Conservation (phyloP, 805 yeast genomes). For the Candida succiphila region DNA sequence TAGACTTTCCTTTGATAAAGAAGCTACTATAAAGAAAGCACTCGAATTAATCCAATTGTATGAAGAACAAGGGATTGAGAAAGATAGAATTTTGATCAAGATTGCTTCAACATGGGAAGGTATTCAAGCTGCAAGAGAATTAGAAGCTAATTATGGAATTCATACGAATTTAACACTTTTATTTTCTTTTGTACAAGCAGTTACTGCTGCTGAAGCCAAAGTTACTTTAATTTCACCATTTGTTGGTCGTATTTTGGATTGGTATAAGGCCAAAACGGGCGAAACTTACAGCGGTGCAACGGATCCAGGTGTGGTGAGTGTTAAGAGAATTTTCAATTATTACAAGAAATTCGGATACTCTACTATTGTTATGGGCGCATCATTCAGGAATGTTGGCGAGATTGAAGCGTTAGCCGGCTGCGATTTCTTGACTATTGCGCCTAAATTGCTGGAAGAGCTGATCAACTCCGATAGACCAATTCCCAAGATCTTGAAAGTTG, state of each 20-base stretch:
- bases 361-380: slow-evolving; percentile 95
- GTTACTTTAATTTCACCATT: slow-evolving; percentile 88
- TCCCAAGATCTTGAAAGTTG: slow-evolving; percentile 61
- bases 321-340: slow-evolving; percentile 74
- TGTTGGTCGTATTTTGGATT: slow-evolving; percentile 90
- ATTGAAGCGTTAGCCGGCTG: slow-evolving; percentile 87
- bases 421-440: slow-evolving; percentile 83
- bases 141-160: slow-evolving; percentile 72
- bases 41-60: slow-evolving; percentile 71
- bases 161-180: slow-evolving; percentile 83
- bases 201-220: slow-evolving; percentile 87
- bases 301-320: slow-evolving; percentile 87
- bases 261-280: slow-evolving; percentile 84
- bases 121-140: slow-evolving; percentile 85
- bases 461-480: slow-evolving; percentile 58
- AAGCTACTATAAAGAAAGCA: slow-evolving; percentile 81
- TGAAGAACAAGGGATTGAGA: slow-evolving; percentile 63
- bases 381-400: slow-evolving; percentile 86
- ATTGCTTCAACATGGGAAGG: slow-evolving; percentile 94
- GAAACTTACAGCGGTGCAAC: slow-evolving; percentile 53
- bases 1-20: slow-evolving; percentile 80
- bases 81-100: slow-evolving; percentile 80
- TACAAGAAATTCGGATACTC: slow-evolving; percentile 86
- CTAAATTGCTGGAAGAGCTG: slow-evolving; percentile 74
- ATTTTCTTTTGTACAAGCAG: slow-evolving; percentile 86